These are phyloP conservation scores for Chytridium lagenaria DNA, from an alignment of 371 early-diverging fungal species.

Conservation along the genomic window DNA sequence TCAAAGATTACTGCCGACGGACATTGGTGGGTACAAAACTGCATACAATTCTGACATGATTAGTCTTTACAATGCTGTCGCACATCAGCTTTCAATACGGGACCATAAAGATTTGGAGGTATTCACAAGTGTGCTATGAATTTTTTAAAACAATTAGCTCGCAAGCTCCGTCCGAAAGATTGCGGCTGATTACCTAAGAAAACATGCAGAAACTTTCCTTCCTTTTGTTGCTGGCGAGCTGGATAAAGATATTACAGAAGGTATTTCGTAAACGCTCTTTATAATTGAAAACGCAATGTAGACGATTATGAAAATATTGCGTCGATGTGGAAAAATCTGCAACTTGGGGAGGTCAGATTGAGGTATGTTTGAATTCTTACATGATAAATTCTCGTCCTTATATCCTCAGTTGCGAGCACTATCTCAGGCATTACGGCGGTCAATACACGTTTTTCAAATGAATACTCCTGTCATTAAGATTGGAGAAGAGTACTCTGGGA, in stretches of 20 bases:
- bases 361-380: conserved; percentile 60
- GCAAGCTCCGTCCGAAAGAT: conserved; percentile 49
- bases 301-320: conserved; percentile 82
- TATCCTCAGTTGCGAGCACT: conserved; percentile 72
- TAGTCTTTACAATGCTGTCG: conserved; percentile 85
- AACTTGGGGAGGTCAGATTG: conserved; percentile 94
- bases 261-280: conserved; percentile 48
- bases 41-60: conserved; percentile 2
- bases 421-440: conserved; percentile 69
- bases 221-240: conserved; percentile 83
- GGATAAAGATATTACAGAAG: conserved; percentile 74
- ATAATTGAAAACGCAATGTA: conserved; percentile 15
- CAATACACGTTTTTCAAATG: conserved; percentile 80
- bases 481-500: conserved; percentile 66
- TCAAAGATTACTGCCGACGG: conserved; percentile 77
- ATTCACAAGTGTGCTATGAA: not conserved
- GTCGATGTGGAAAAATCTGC: conserved; percentile 79
- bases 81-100: conserved; percentile 70
- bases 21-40: conserved; percentile 69
- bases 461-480: conserved; percentile 76
- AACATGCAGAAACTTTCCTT: conserved; percentile 81
- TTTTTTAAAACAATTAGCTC: not conserved
- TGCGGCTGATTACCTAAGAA: conserved; percentile 81
- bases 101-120: conserved; percentile 20
- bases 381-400: not conserved